A percentile compares a stretch with the other conserved stretches of the same genome.
phyloP scores from a whole-genome alignment of 2,329 filamentous ascomycete genomes.

The Xylariomycetidae sp. region DNA sequence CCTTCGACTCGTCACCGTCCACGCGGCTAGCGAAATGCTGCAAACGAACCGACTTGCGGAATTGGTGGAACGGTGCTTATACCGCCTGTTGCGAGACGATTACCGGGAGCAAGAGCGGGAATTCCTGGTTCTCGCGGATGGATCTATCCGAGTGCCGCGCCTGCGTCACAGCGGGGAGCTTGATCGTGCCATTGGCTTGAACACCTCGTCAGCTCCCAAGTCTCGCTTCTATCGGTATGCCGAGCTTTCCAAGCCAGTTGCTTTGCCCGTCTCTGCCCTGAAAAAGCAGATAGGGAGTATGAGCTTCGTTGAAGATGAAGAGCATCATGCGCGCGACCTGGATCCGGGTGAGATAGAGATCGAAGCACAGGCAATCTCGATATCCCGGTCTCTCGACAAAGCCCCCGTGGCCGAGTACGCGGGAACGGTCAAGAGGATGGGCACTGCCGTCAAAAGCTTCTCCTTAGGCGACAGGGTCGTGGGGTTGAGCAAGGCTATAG shows the following conservation, averaged over 20 bases:
- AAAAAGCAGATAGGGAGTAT: neutral
- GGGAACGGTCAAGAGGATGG: conserved; percentile 6
- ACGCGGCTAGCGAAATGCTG: conserved; percentile 5
- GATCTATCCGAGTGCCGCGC: conserved; percentile 10
- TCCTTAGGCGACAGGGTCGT: conserved; percentile 4
- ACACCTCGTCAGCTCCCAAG: neutral
- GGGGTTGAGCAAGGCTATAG: neutral
- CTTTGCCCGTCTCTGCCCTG: neutral
- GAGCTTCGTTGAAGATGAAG: conserved; percentile 1
- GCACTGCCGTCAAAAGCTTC: conserved; percentile 1
- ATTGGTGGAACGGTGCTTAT: neutral
- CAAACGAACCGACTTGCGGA: neutral
- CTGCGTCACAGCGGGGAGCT: conserved; percentile 9
- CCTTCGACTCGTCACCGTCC: conserved; percentile 10
- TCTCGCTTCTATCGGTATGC: conserved; percentile 1
- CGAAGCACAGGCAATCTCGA: neutral
- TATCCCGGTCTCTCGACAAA: neutral
- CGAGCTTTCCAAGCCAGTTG: conserved; percentile 1
- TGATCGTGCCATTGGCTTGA: conserved; percentile 5
- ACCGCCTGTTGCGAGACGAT: neutral
- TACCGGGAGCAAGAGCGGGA: conserved; percentile 9
- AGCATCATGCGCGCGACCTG: neutral
- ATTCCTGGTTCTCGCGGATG: conserved; percentile 6
- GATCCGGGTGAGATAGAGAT: conserved; percentile 6
- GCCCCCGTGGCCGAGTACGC: conserved; percentile 4